Conservation (phyloP, 2,329 filamentous ascomycete genomes). For the Trichoderma hamatum region DNA sequence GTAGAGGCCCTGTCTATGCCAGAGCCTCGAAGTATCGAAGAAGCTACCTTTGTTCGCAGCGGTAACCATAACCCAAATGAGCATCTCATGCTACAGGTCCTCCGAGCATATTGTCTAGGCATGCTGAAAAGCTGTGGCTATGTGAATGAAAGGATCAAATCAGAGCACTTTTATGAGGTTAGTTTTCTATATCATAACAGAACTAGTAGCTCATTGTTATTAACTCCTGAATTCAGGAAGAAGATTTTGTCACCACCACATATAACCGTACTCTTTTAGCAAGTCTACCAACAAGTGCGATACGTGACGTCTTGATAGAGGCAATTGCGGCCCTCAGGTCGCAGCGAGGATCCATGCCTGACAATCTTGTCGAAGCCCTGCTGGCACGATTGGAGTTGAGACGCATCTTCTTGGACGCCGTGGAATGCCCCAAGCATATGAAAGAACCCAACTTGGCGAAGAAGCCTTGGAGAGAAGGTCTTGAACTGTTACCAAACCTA, state of each 20-base stretch:
- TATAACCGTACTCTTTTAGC: slow-evolving; percentile 80
- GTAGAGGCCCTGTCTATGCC: slow-evolving; percentile 81
- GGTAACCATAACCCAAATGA: slow-evolving; percentile 34
- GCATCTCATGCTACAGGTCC: slow-evolving; percentile 60
- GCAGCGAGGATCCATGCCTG: slow-evolving; percentile 43
- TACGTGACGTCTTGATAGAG: slow-evolving; percentile 57
- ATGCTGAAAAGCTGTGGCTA: slow-evolving; percentile 81
- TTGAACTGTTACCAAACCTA: slow-evolving; percentile 57
- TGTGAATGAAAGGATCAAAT: slow-evolving; percentile 75
- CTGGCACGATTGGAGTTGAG: slow-evolving; percentile 68
- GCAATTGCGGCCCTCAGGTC: slow-evolving; percentile 57
- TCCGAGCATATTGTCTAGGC: slow-evolving; percentile 84
- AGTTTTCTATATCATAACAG: background rate
- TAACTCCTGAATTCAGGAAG: slow-evolving; percentile 62
- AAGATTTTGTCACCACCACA: slow-evolving; percentile 93
- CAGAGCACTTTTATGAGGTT: slow-evolving; percentile 91
- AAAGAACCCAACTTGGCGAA: slow-evolving; percentile 51
- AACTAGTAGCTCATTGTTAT: slow-evolving; percentile 11
- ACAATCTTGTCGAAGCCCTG: slow-evolving; percentile 59
- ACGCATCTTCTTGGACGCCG: slow-evolving; percentile 60
- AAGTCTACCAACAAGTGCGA: slow-evolving; percentile 58
- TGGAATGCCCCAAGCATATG: slow-evolving; percentile 52
- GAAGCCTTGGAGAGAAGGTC: slow-evolving; percentile 56
- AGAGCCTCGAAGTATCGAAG: slow-evolving; percentile 62
- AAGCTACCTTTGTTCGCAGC: slow-evolving; percentile 64